Conservation (phyloP, 2,329 filamentous ascomycete genomes). For the Microsporum canis region DNA sequence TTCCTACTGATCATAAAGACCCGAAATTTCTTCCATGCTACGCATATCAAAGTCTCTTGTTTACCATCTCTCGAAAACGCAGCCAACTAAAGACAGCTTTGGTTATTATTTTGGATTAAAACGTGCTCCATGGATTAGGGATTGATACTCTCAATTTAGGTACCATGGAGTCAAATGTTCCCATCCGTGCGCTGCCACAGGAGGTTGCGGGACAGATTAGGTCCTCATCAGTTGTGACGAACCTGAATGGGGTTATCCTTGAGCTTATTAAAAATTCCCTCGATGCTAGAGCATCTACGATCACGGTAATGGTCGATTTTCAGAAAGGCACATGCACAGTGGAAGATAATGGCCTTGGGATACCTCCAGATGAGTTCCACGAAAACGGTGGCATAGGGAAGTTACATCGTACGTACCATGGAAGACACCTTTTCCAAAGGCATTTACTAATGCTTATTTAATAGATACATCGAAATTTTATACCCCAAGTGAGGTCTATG, state of each 20-base stretch:
- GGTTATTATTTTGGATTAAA: not conserved
- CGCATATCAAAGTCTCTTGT: not conserved
- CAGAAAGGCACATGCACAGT: constrained; percentile 62
- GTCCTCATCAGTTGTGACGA: constrained; percentile 70
- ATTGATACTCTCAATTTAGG: not conserved
- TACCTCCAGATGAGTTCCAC: constrained; percentile 61
- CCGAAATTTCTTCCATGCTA: not conserved
- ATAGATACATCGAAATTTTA: constrained; percentile 69
- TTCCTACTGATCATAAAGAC: not conserved
- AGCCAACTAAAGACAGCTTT: not conserved
- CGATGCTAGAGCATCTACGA: constrained; percentile 60
- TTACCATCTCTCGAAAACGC: not conserved
- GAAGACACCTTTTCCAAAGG: not conserved
- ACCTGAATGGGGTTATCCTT: constrained; percentile 57
- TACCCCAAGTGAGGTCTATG: constrained; percentile 41
- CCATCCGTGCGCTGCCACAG: constrained; percentile 49
- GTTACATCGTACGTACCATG: constrained; percentile 50
- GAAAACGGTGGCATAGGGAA: constrained; percentile 59
- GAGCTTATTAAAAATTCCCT: constrained; percentile 74
- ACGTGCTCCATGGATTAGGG: not conserved
- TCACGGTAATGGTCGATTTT: constrained; percentile 65
- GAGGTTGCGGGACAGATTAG: constrained; percentile 68
- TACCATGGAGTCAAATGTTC: not conserved
- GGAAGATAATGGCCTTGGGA: constrained; percentile 76
- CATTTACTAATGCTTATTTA: constrained; percentile 4